Evolutionary conservation across 257 asterid species (phyloP), one percentile per base, ranked within the genome.

Genomic region (Catharanthus roseus): DNA sequence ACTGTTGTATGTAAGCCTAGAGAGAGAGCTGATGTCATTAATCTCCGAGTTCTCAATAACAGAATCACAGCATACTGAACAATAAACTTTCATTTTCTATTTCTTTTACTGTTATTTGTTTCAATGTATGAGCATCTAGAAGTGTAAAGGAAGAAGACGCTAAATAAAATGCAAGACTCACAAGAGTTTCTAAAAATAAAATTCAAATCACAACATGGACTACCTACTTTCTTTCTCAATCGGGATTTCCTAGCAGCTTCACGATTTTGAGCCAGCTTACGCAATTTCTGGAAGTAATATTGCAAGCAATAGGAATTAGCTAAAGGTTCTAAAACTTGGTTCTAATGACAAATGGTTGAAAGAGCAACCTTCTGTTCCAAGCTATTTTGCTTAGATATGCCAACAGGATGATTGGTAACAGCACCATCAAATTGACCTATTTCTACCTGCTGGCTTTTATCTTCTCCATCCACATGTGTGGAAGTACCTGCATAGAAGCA

Each of bases 161-260:
- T 11, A 18, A 44, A 10, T 1, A 47, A 29, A 47, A 47, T 11
- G 53, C 53, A 42, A 10, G 53, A 15, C 19, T 47, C 21, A 47
- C 5, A 47, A 47, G 15, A 13, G 16, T 16, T 44, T 1, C 16
- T 38, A 38, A 47, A 42, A 12, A 13, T 13, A 21, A 47, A 47
- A 47, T 47, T 47, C 53, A 47, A 42, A n/a, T 36, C 53, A 28
- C 13, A 72, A 29, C 24, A 31, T 2, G 23, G 50, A 72, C 55
- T 74, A 80, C 91, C 7, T 80, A 90, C 98, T 81, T 93, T 93
- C 83, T 93, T 93, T 78, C 96, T 87, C 76, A 90, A 79, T 62
- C 98, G 83, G 77, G 97, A 89, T 83, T 93, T 93, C 77, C 96
- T 83, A 38, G 98, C 98, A 77, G 98, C 98, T 85, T 93, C 96